These are phyloP conservation scores for Ganoderma lucidum DNA, from an alignment of 1,284 basidiomycete genomes.

Conservation along the genomic window DNA sequence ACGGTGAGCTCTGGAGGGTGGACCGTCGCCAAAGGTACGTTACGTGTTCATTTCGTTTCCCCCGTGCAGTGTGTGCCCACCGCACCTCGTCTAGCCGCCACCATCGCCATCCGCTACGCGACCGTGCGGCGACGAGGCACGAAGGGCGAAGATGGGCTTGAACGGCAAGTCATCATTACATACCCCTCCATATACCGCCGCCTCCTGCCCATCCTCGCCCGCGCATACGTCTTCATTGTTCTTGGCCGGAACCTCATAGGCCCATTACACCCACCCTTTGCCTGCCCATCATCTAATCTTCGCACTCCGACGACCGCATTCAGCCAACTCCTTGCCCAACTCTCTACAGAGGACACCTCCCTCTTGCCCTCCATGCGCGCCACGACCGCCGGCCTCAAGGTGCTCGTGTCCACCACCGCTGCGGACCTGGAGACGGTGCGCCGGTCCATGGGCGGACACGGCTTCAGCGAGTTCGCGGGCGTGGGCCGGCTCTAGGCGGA, in stretches of 20 bases:
- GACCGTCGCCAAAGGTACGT: constrained; percentile 59
- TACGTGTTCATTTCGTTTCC: too few relatives aligned
- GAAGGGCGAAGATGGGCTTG: constrained; percentile 58
- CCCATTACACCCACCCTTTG: background rate
- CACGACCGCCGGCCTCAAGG: constrained; percentile 75
- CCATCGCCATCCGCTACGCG: constrained; percentile 78
- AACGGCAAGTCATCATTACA: constrained; percentile 72
- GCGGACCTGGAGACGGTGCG: constrained; percentile 74
- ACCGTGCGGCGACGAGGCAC: constrained; percentile 78
- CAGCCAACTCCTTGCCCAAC: constrained; percentile 53
- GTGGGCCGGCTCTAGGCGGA: constrained; percentile 72
- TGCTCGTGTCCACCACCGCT: constrained; percentile 60
- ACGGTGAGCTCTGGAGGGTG: constrained; percentile 71
- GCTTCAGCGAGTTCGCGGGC: constrained; percentile 75
- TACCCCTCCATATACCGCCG: constrained; percentile 79
- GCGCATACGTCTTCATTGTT: constrained; percentile 75
- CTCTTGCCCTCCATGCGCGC: constrained; percentile 78
- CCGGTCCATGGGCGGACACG: constrained; percentile 81
- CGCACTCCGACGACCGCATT: constrained; percentile 56
- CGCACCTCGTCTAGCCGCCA: constrained; percentile 44
- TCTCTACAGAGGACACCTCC: constrained; percentile 64
- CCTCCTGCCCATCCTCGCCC: constrained; percentile 73
- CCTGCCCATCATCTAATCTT: too few relatives aligned
- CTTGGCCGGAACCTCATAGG: constrained; percentile 64
- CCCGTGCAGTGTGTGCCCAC: too few relatives aligned